Evolutionary conservation across 169 alveolate species (phyloP), one percentile per base, ranked within the genome.

Genomic region (Eimeria sp.): DNA sequence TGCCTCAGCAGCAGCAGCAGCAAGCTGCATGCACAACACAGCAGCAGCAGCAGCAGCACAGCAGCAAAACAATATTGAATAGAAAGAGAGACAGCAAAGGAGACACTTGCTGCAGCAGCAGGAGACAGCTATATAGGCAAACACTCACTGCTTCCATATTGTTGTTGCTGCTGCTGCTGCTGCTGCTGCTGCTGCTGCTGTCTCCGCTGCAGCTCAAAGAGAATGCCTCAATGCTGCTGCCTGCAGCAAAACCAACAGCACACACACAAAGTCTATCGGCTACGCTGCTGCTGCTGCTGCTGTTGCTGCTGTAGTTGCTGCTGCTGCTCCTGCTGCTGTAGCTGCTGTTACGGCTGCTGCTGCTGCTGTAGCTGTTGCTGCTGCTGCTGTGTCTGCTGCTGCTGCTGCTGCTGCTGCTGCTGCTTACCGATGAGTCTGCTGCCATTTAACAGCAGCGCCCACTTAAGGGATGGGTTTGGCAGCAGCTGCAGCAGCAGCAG

Each of bases 401-500:
- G 89, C 89, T 25, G 68, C 89, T 10, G 89, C 89, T 49, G 40
- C 46, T 10, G 90, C 72, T 52, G 90, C 60, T n/a, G 33, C n/a
- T 56, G 60, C 91, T 85, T n/a, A 85, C 91, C 91, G 14, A 85
- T 46, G 60, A 85, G 80, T 2, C 71, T 60, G 20, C 8, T 62
- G 6, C 66, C 91, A 52, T 46, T 43, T 20, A 85, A 46, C 80
- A 85, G 91, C 80, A 85, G 13, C 1, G 91, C 58, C 91, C 91
- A 85, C 60, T 85, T 85, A 6, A 62, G 62, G 9, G 80, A 37
- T 0, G 91, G 91, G 40, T 16, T 27, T 0, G 91, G 91, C 91
- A 85, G 91, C 80, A 85, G 91, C 91, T 60, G 80, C 91, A 37
- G 91, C 91, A 85, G 91, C 91, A 85, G 80, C 80, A 60, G 80